Conservation (phyloP, 441 rosid species). For the Omphalea diandra region DNA sequence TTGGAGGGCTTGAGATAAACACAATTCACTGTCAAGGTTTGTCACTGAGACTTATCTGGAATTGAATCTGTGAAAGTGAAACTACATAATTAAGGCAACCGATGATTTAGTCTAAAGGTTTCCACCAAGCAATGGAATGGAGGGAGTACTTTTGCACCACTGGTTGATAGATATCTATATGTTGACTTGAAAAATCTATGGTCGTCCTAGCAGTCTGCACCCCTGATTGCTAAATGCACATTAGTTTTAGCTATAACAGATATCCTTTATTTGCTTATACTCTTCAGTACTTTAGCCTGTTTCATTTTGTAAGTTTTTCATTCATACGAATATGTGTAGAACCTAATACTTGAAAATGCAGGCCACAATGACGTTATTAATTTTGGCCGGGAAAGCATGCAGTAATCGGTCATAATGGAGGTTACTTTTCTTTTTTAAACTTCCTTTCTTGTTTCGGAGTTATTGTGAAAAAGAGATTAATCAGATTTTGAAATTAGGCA, state of each 20-base stretch:
- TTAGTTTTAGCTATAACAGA: no score
- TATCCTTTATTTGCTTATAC: background rate
- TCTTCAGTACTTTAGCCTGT: background rate
- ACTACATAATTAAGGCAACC: background rate
- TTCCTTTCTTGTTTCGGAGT: background rate
- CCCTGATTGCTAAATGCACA: background rate
- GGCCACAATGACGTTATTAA: constrained; percentile 49
- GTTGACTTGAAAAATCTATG: background rate
- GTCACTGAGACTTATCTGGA: constrained; percentile 21
- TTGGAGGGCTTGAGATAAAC: constrained; percentile 62
- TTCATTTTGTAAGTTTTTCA: background rate
- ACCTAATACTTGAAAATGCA: constrained; percentile 33
- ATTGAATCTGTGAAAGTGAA: background rate
- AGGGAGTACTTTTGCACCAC: background rate
- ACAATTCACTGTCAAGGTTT: constrained; percentile 60
- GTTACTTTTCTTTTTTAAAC: constrained; percentile 17
- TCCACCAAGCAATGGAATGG: background rate
- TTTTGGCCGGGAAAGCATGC: constrained; percentile 29
- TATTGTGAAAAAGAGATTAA: background rate
- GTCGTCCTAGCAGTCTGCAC: background rate
- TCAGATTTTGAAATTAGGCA: background rate
- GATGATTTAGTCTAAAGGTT: background rate
- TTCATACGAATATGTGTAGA: background rate
- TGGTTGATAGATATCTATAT: background rate
- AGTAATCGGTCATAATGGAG: constrained; percentile 23